Evolutionary conservation across 1,284 basidiomycete genomes (phyloP), one percentile per base, ranked within the genome.

Genomic region (Heterobasidion irregulare): DNA sequence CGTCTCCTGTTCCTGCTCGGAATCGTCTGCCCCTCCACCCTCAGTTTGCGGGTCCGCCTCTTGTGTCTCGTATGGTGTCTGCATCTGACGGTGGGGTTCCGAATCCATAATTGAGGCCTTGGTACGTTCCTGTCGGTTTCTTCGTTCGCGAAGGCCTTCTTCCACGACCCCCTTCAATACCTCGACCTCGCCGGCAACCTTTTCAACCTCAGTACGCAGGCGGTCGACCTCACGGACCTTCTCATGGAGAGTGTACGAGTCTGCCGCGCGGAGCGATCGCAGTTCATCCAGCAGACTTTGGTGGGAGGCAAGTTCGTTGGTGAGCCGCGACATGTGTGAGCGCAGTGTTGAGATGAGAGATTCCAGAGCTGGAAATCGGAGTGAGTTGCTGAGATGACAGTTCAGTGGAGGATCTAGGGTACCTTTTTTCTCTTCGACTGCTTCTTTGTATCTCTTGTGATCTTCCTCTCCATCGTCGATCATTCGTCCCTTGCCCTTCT

Each of bases 381-480:
- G 61, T 59, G 54, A 61, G 51, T 47, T 45, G 33, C 34, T 56
- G n/a, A 50, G 15, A 15, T 53, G 16, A 34, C 36, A 16, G 35
- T 46, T 58, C 19, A 47, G 38, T 46, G 38, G 16, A 15, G 48
- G 54, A 36, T 43, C 26, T 15, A 0, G 54, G 71, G 53, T 53
- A 92, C 92, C 88, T 75, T 89, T 89, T 70, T 93, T 93, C 66
- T 92, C 90, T 59, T 88, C 84, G 0, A 92, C 83, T 6, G 81
- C 86, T 61, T 89, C 84, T 53, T 76, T 76, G 63, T 90, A 91
- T 48, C 84, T 69, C 52, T 72, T 71, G 44, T 72, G 69, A 55
- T 72, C 63, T 26, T 70, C 68, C 34, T 72, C 74, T 12, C 73
- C 73, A 50, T 73, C 76, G 6, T 61, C 66, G 46, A 62, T 70